Evolutionary conservation across 805 yeast genomes (phyloP).

Genomic region (Isabelozyma gotoi): DNA sequence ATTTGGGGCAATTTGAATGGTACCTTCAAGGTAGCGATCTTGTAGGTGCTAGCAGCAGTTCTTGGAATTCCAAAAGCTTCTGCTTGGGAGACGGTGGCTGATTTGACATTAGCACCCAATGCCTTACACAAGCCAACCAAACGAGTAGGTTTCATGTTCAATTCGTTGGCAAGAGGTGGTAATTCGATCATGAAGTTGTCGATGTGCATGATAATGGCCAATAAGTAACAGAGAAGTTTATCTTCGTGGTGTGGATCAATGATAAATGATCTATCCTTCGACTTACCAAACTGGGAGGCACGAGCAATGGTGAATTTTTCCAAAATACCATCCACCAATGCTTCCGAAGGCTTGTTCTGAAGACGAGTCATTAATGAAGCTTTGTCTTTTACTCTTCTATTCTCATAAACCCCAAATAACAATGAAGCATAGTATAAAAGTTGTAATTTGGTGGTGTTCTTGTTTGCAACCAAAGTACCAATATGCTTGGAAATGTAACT

Average conservation of each 20-base stretch:
- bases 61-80: constrained; percentile 70
- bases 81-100: constrained; percentile 70
- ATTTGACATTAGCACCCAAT: constrained; percentile 77
- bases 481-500: constrained; percentile 52
- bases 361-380: constrained; percentile 60
- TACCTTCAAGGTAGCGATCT: constrained; percentile 79
- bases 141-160: constrained; percentile 76
- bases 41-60: constrained; percentile 59
- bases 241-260: constrained; percentile 90
- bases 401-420: constrained; percentile 74
- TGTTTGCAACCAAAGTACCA: constrained; percentile 32
- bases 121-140: constrained; percentile 69
- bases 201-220: constrained; percentile 71
- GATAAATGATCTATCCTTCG: constrained; percentile 72
- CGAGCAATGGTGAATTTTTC: constrained; percentile 67
- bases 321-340: constrained; percentile 68
- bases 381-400: constrained; percentile 62
- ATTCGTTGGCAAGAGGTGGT: constrained; percentile 80
- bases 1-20: constrained; percentile 89
- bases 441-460: constrained; percentile 59
- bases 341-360: constrained; percentile 66
- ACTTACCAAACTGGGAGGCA: constrained; percentile 65
- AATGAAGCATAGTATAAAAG: constrained; percentile 78
- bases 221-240: constrained; percentile 74
- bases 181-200: constrained; percentile 74